These are phyloP conservation scores for Daldinia loculata DNA, from an alignment of 495 filamentous ascomycete species.

Conservation along the genomic window DNA sequence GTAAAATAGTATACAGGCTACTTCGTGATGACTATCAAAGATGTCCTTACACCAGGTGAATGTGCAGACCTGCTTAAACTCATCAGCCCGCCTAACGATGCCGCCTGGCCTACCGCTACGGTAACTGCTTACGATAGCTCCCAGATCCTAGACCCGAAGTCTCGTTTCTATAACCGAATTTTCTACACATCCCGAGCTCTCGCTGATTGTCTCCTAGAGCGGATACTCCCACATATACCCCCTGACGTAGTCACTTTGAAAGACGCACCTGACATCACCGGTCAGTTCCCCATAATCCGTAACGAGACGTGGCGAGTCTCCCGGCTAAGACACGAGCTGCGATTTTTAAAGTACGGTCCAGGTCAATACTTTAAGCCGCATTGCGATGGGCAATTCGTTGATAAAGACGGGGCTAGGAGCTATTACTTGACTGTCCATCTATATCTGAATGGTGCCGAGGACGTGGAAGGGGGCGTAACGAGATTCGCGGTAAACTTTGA, in stretches of 20 bases:
- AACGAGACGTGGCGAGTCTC: slow-evolving; percentile 62
- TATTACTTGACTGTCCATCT: slow-evolving; percentile 80
- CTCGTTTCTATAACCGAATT: neutral
- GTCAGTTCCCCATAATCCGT: slow-evolving; percentile 20
- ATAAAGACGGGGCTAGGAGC: slow-evolving; percentile 67
- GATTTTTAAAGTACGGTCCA: slow-evolving; percentile 78
- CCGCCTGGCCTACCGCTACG: neutral
- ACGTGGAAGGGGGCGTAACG: slow-evolving; percentile 71
- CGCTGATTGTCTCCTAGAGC: slow-evolving; percentile 15
- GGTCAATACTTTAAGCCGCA: slow-evolving; percentile 82
- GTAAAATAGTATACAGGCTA: neutral
- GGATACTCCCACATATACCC: slow-evolving; percentile 19
- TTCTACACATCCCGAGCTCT: slow-evolving; percentile 1
- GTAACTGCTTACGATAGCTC: neutral
- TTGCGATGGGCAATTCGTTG: slow-evolving; percentile 74
- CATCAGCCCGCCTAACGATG: neutral
- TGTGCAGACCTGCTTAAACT: neutral
- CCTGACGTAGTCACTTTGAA: slow-evolving; percentile 22
- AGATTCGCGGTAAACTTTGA: slow-evolving; percentile 63
- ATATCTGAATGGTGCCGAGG: slow-evolving; percentile 68
- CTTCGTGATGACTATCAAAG: neutral
- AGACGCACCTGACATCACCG: slow-evolving; percentile 19
- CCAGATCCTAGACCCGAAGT: neutral
- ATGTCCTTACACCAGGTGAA: neutral
- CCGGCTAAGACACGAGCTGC: slow-evolving; percentile 75